Conservation (phyloP, 2,329 filamentous ascomycete genomes). For the Bipolaris bicolor region DNA sequence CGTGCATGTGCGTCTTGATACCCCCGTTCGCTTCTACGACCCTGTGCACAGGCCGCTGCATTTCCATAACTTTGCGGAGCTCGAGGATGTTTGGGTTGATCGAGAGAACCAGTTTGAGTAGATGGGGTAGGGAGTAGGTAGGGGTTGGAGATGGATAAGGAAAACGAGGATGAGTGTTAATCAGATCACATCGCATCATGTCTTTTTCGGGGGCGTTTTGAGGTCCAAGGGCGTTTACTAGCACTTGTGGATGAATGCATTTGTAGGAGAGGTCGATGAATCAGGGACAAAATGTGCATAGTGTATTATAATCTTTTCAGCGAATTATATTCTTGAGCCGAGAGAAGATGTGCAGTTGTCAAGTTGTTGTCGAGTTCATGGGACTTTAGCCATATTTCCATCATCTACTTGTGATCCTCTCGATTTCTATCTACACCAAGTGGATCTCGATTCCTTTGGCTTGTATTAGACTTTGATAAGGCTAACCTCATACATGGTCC, state of each 20-base stretch:
- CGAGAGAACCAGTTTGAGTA: constrained; percentile 85
- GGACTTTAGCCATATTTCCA: too few relatives aligned
- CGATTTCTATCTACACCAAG: too few relatives aligned
- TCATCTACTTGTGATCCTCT: too few relatives aligned
- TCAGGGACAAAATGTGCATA: constrained; percentile 25
- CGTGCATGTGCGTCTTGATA: constrained; percentile 92
- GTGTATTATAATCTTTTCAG: constrained; percentile 27
- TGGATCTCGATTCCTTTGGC: too few relatives aligned
- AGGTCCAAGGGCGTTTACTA: constrained; percentile 16
- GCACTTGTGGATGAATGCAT: constrained; percentile 5
- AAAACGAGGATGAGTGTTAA: not conserved
- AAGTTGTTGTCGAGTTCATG: not conserved
- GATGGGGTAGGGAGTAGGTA: not conserved
- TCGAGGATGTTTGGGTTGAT: constrained; percentile 97
- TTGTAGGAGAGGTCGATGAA: constrained; percentile 9
- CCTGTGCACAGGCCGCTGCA: constrained; percentile 90
- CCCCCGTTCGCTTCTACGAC: constrained; percentile 85
- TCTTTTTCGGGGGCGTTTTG: constrained; percentile 14
- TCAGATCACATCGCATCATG: not conserved
- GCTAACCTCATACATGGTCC: too few relatives aligned
- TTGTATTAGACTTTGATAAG: too few relatives aligned
- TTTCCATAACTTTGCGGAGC: constrained; percentile 95
- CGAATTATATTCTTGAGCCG: constrained; percentile 7
- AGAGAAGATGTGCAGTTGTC: not conserved
- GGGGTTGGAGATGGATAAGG: not conserved